A percentile compares a stretch with the other conserved stretches of the same genome.
Conservation (phyloP, 495 filamentous ascomycete species). For the Penicillium flavigenum region DNA sequence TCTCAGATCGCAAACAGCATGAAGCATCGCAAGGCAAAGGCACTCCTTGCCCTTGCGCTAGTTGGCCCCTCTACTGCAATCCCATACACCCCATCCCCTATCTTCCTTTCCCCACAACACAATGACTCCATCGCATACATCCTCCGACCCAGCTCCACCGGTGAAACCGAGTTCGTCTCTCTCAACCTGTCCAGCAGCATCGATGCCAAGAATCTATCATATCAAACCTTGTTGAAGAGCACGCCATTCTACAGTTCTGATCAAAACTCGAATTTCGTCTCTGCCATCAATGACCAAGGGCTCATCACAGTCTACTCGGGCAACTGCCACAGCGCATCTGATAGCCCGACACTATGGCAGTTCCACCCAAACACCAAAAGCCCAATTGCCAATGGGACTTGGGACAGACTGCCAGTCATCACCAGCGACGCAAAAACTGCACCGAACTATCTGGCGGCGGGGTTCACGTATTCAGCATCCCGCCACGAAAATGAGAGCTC, state of each 20-base stretch:
- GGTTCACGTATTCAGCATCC: constrained; percentile 65
- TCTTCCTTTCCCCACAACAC: constrained; percentile 56
- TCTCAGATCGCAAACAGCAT: constrained; percentile 30
- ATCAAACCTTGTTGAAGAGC: constrained; percentile 56
- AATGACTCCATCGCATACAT: constrained; percentile 58
- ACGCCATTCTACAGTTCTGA: constrained; percentile 62
- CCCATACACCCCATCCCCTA: constrained; percentile 73
- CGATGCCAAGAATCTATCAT: constrained; percentile 48
- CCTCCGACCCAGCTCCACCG: constrained; percentile 49
- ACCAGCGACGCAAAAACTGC: constrained; percentile 32
- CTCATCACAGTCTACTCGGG: constrained; percentile 69
- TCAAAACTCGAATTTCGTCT: constrained; percentile 53
- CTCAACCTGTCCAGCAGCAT: constrained; percentile 62
- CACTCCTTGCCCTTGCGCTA: constrained; percentile 24
- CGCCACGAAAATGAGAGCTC: constrained; percentile 47
- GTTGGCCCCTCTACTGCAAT: constrained; percentile 40
- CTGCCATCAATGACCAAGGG: constrained; percentile 63
- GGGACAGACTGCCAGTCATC: constrained; percentile 41
- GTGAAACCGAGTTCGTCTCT: constrained; percentile 53
- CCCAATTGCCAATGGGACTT: constrained; percentile 54
- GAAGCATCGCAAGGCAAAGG: constrained; percentile 21
- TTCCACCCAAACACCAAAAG: constrained; percentile 46
- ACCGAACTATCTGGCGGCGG: constrained; percentile 66
- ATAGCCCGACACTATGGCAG: constrained; percentile 52
- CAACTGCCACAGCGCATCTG: constrained; percentile 53